Percentiles rank a stretch among this genome's conserved stretches.
These are phyloP conservation scores for Chaetomium sp. DNA, from an alignment of 2,329 filamentous ascomycete genomes.

Conservation along the genomic window DNA sequence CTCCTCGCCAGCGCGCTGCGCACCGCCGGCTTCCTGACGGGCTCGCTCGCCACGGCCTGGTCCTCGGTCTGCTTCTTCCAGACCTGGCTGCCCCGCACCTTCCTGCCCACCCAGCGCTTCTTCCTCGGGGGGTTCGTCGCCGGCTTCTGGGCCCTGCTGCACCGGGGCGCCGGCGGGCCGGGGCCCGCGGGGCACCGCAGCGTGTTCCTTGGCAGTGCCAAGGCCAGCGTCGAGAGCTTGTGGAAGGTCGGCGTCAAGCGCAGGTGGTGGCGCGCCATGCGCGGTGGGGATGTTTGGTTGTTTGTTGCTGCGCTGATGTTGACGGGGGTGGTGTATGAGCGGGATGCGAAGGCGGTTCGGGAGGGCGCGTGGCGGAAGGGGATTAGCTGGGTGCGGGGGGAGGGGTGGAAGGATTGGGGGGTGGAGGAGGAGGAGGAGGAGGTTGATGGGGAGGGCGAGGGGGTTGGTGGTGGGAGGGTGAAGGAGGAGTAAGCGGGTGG, in stretches of 20 bases:
- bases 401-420: constrained; percentile 73
- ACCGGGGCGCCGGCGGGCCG: constrained; percentile 58
- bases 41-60: constrained; percentile 85
- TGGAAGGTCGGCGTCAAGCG: constrained; percentile 96
- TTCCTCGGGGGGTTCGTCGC: constrained; percentile 86
- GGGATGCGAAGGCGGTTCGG: constrained; percentile 66
- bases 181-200: constrained; percentile 42
- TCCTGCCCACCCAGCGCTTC: constrained; percentile 82
- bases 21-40: constrained; percentile 76
- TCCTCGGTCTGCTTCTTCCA: constrained; percentile 89
- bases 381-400: constrained; percentile 72
- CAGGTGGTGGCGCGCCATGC: constrained; percentile 81
- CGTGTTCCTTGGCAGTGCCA: constrained; percentile 76
- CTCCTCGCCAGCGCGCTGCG: constrained; percentile 71
- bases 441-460: constrained; percentile 24
- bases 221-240: constrained; percentile 76
- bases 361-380: constrained; percentile 70
- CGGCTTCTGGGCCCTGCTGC: constrained; percentile 81
- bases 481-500: constrained; percentile 17
- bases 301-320: constrained; percentile 79
- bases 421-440: constrained; percentile 47
- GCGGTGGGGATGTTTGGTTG: constrained; percentile 80
- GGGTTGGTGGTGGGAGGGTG: constrained; percentile 22
- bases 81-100: constrained; percentile 68
- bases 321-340: constrained; percentile 76